phyloP scores from a whole-genome alignment of 176 grass and related monocot species.

The Oryza coarctata region DNA sequence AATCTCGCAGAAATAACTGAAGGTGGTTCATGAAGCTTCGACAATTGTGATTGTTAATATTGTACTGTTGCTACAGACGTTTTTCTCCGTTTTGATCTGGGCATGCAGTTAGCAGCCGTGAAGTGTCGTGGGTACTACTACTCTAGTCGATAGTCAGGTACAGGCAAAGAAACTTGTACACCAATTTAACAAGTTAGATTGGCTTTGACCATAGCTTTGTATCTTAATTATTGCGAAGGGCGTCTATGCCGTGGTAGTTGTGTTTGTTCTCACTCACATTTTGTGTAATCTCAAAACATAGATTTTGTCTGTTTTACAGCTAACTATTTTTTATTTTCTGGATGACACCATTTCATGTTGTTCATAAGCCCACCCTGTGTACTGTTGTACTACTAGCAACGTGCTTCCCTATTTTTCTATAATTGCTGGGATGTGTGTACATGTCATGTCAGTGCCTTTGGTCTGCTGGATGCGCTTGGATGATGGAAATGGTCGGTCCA shows the following conservation, averaged over 20 bases:
- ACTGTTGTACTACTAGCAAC: not conserved
- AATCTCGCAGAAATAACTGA: conserved; percentile 25
- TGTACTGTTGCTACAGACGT: conserved; percentile 18
- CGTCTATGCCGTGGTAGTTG: not conserved
- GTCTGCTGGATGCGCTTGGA: not conserved
- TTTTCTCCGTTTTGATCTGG: not conserved
- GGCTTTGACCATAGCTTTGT: conserved; percentile 28
- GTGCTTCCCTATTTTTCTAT: not conserved
- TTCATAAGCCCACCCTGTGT: not conserved
- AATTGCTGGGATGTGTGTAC: not conserved
- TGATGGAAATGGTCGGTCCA: not conserved
- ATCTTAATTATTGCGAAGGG: conserved; percentile 13
- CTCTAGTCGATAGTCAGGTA: conserved; percentile 16
- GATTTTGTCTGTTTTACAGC: not conserved
- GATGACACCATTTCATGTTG: not conserved
- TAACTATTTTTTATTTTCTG: not conserved
- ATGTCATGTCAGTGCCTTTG: not conserved
- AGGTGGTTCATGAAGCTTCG: not conserved
- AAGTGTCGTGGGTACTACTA: conserved; percentile 17
- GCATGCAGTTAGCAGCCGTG: not conserved
- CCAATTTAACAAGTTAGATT: conserved; percentile 27
- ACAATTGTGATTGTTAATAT: conserved; percentile 15
- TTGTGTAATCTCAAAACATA: conserved; percentile 23
- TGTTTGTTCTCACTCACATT: conserved; percentile 4
- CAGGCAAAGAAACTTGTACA: conserved; percentile 23